These are phyloP conservation scores for Psilocybe mexicana DNA, from an alignment of 1,284 basidiomycete species.

Conservation along the genomic window DNA sequence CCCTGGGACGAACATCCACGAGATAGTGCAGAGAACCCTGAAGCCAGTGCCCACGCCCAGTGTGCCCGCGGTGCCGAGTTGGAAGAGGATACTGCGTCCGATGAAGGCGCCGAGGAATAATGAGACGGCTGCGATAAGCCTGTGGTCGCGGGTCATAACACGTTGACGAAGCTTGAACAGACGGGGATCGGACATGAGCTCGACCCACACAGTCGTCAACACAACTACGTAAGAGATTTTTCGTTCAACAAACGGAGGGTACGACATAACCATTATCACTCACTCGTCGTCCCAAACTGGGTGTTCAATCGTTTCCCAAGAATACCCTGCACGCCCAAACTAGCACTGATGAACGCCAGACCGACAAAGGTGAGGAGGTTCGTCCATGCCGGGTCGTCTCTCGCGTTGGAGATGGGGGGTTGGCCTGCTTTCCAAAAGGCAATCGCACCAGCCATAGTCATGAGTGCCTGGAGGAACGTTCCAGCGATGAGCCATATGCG, in stretches of 20 bases:
- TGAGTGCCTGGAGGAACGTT: conserved; percentile 71
- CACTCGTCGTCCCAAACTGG: conserved; percentile 77
- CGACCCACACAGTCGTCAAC: conserved; percentile 73
- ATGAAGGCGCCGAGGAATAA: conserved; percentile 80
- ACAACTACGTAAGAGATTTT: conserved; percentile 26
- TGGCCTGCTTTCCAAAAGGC: conserved; percentile 65
- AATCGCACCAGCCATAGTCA: conserved; percentile 74
- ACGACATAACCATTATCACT: conserved; percentile 30
- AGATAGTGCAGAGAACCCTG: conserved; percentile 60
- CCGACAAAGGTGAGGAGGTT: conserved; percentile 65
- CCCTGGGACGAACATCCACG: conserved; percentile 67
- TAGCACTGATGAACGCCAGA: conserved; percentile 77
- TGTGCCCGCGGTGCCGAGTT: conserved; percentile 62
- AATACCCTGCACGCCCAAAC: conserved; percentile 81
- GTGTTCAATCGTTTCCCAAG: conserved; percentile 79
- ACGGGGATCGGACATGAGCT: conserved; percentile 78
- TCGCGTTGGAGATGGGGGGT: conserved; percentile 47
- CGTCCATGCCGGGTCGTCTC: conserved; percentile 70
- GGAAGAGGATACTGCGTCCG: conserved; percentile 64
- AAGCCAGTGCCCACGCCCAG: conserved; percentile 72
- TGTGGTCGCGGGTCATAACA: conserved; percentile 71
- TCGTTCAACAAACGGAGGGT: conserved; percentile 5
- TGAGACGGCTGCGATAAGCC: conserved; percentile 62
- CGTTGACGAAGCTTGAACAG: conserved; percentile 57
- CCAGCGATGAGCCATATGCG: conserved; percentile 76